These are phyloP conservation scores for Globisporangium lucens DNA, from an alignment of 352 stramenopile genomes.

Conservation along the genomic window DNA sequence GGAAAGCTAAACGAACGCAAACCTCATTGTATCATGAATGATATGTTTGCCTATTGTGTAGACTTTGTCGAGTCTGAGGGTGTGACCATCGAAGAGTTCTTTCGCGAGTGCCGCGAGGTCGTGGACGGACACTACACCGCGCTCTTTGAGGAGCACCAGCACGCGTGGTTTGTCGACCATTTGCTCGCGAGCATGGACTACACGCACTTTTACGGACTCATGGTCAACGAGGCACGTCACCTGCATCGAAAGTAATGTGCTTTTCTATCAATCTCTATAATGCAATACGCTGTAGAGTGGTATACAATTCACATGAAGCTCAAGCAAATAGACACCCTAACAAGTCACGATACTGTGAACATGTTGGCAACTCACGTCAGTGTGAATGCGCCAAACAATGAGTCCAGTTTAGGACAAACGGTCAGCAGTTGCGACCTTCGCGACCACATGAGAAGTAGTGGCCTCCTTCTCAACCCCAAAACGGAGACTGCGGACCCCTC, in stretches of 20 bases:
- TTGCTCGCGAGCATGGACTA: conserved; percentile 81
- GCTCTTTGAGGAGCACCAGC: conserved; percentile 55
- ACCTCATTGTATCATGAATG: not conserved
- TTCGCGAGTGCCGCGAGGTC: conserved; percentile 63
- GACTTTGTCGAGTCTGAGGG: conserved; percentile 74
- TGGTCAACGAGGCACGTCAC: conserved; percentile 68
- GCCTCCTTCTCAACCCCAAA: too few species aligned
- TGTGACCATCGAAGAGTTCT: conserved; percentile 63
- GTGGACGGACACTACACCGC: conserved; percentile 60
- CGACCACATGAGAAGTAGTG: too few species aligned
- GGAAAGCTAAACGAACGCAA: not conserved
- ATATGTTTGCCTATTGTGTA: not conserved
- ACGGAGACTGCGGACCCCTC: not conserved
- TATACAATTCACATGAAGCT: too few species aligned
- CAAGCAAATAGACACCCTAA: too few species aligned
- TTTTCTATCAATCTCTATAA: too few species aligned
- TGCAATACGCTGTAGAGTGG: too few species aligned
- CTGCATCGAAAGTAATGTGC: conserved; percentile 21
- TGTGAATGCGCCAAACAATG: too few species aligned
- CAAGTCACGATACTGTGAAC: not conserved
- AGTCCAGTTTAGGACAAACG: not conserved
- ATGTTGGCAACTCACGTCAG: too few species aligned
- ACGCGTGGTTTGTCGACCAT: conserved; percentile 75
- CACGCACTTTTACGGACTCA: conserved; percentile 74
- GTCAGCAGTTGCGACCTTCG: not conserved